These are phyloP conservation scores for Lactarius deliciosus DNA, from an alignment of 768 basidiomycete species.

Conservation along the genomic window DNA sequence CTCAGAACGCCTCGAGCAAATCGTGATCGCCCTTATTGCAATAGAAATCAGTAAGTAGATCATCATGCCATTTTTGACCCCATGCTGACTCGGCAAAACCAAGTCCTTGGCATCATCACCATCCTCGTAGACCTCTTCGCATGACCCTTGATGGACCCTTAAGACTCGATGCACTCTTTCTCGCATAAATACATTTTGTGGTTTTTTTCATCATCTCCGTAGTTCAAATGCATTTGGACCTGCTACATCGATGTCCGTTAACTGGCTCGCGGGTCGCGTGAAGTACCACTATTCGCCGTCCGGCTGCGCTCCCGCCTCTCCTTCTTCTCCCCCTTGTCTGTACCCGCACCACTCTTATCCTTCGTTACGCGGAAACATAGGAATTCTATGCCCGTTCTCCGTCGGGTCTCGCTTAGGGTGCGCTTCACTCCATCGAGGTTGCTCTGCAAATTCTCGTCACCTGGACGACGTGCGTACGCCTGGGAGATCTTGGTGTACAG, in stretches of 20 bases:
- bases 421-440: conserved; percentile 91
- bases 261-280: conserved; percentile 17
- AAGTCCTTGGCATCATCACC: conserved; percentile 86
- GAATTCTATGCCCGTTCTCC: conserved; percentile 92
- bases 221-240: conserved; percentile 32
- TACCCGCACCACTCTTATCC: conserved; percentile 33
- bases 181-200: conserved; percentile 7
- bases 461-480: conserved; percentile 82
- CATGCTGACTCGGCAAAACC: background rate
- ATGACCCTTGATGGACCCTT: conserved; percentile 25
- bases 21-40: conserved; percentile 87
- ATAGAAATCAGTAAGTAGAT: conserved; percentile 74
- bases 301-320: conserved; percentile 21
- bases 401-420: conserved; percentile 81
- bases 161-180: background rate
- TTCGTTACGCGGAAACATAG: conserved; percentile 86
- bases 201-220: conserved; percentile 36
- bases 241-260: conserved; percentile 1
- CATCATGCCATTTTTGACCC: background rate
- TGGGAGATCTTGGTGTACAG: conserved; percentile 94
- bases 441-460: conserved; percentile 81
- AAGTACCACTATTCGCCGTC: conserved; percentile 3
- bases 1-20: conserved; percentile 87
- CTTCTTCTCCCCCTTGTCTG: conserved; percentile 27
- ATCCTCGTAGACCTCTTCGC: conserved; percentile 77